Evolutionary conservation across 495 filamentous ascomycete species (phyloP).

Genomic region (Penicillium subrubescens): DNA sequence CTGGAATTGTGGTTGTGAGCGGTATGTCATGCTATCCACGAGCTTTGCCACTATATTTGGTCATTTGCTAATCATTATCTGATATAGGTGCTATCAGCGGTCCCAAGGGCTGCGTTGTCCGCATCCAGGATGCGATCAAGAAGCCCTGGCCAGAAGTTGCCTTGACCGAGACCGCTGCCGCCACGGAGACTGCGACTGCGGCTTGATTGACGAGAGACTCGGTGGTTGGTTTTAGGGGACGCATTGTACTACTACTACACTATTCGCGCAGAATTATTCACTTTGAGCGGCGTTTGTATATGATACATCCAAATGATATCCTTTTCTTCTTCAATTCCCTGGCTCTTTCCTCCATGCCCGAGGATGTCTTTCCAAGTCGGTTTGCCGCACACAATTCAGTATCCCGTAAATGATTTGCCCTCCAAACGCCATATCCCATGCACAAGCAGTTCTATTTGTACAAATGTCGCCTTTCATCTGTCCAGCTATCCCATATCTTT

Average conservation of each 20-base stretch:
- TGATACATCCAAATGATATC: conserved; percentile 52
- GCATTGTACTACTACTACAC: conserved; percentile 48
- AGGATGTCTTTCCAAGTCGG: conserved; percentile 1
- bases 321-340: conserved; percentile 27
- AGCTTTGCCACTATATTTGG: background rate
- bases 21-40: conserved; percentile 47
- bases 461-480: conserved; percentile 14
- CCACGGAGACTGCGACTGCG: conserved; percentile 36
- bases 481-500: background rate
- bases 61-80: conserved; percentile 11
- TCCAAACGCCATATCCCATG: conserved; percentile 34
- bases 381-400: conserved; percentile 3
- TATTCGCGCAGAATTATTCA: conserved; percentile 41
- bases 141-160: conserved; percentile 73
- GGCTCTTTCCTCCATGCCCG: background rate
- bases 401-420: conserved; percentile 15
- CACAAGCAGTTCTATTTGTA: conserved; percentile 30
- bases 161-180: conserved; percentile 41
- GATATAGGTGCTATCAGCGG: conserved; percentile 74
- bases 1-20: conserved; percentile 85
- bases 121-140: conserved; percentile 89
- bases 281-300: conserved; percentile 50
- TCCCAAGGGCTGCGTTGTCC: conserved; percentile 79
- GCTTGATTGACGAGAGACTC: conserved; percentile 19
- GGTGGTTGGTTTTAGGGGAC: conserved; percentile 17